Percentiles rank a stretch among this genome's conserved stretches.
Conservation (phyloP, 2,329 filamentous ascomycete species). For the Neurospora sp. region DNA sequence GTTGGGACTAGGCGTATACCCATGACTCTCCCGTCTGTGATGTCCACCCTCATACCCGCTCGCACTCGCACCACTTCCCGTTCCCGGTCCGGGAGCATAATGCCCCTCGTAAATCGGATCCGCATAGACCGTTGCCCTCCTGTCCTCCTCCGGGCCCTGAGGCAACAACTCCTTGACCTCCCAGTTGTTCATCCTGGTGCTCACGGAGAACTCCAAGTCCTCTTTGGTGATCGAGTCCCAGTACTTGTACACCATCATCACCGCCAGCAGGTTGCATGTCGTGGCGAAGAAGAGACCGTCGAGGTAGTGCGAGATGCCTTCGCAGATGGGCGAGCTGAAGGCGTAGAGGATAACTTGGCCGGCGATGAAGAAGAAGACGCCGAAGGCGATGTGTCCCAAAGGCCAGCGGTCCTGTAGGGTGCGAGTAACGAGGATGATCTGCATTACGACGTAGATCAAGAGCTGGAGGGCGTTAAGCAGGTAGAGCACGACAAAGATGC, state of each 20-base stretch:
- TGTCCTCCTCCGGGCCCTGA: conserved; percentile 58
- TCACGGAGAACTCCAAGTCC: conserved; percentile 96
- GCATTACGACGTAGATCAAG: conserved; percentile 75
- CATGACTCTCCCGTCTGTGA: neutral
- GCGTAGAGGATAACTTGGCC: conserved; percentile 91
- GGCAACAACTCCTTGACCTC: conserved; percentile 81
- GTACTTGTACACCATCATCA: conserved; percentile 99
- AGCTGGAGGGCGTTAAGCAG: conserved; percentile 82
- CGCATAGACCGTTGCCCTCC: conserved; percentile 57
- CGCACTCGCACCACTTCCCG: neutral
- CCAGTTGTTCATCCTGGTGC: conserved; percentile 93
- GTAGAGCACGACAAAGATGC: conserved; percentile 86
- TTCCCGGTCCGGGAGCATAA: neutral
- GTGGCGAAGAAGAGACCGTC: conserved; percentile 93
- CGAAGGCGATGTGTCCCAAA: conserved; percentile 81
- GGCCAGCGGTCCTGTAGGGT: conserved; percentile 96
- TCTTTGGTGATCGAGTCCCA: conserved; percentile 99
- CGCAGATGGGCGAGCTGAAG: conserved; percentile 77
- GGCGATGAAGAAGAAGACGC: conserved; percentile 79
- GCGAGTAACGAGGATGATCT: conserved; percentile 77
- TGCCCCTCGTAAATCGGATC: neutral
- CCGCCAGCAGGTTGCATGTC: conserved; percentile 81
- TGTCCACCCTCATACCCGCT: neutral
- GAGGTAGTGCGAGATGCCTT: conserved; percentile 77
- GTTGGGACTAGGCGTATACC: neutral